Evolutionary conservation across 2,329 filamentous ascomycete genomes (phyloP).

Genomic region (Beauveria pseudobassiana): DNA sequence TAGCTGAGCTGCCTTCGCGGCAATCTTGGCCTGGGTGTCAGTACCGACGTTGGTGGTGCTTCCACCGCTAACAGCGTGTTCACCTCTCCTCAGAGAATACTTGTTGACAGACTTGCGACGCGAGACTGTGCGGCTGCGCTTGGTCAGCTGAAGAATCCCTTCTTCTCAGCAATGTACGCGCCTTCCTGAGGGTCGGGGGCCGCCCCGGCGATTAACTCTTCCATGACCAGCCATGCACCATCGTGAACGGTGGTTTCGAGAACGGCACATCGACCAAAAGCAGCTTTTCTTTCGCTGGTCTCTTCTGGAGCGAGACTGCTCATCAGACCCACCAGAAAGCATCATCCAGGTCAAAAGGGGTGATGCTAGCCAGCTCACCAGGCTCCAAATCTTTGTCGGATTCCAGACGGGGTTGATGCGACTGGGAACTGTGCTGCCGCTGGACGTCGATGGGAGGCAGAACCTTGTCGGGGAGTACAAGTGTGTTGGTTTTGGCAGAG

Average conservation of each 20-base stretch:
- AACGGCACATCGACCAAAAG: slow-evolving; percentile 88
- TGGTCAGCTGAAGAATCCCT: slow-evolving; percentile 86
- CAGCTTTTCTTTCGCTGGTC: slow-evolving; percentile 74
- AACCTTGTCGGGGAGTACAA: slow-evolving; percentile 87
- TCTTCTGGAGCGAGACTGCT: slow-evolving; percentile 90
- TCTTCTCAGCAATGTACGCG: slow-evolving; percentile 92
- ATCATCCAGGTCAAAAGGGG: slow-evolving; percentile 78
- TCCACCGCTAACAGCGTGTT: slow-evolving; percentile 36
- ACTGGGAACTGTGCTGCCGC: slow-evolving; percentile 82
- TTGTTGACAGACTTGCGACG: slow-evolving; percentile 67
- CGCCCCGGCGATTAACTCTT: slow-evolving; percentile 92
- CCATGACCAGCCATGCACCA: slow-evolving; percentile 87
- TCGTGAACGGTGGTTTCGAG: slow-evolving; percentile 78
- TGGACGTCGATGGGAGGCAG: slow-evolving; percentile 73
- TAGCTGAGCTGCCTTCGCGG: slow-evolving; percentile 79
- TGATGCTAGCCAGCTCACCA: slow-evolving; percentile 90
- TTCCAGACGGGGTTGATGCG: slow-evolving; percentile 67
- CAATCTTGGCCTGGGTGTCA: slow-evolving; percentile 88
- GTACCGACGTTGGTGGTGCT: slow-evolving; percentile 83
- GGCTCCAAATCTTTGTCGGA: slow-evolving; percentile 67
- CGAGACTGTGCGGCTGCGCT: slow-evolving; percentile 52
- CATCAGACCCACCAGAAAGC: slow-evolving; percentile 99
- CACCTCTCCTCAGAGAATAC: slow-evolving; percentile 40
- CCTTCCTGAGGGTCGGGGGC: slow-evolving; percentile 76
- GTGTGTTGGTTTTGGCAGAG: slow-evolving; percentile 54